Conservation (phyloP, 192 early-diverging fungal genomes). For the Coemansia sp. region DNA sequence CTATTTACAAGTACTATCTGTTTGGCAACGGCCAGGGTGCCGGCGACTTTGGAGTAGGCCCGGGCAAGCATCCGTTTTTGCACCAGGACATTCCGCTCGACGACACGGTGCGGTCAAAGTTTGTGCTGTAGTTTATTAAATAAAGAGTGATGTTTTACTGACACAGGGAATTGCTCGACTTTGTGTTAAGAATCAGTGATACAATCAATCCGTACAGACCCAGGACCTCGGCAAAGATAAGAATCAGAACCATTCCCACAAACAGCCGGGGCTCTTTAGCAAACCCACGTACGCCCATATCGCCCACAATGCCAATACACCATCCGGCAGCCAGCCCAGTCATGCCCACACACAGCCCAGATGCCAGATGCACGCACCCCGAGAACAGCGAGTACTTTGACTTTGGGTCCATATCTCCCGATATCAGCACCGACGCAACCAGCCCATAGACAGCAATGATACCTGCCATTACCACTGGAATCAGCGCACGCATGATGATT, state of each 20-base stretch:
- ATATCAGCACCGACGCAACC: conserved; percentile 90
- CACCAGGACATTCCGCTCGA: conserved; percentile 64
- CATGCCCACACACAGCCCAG: conserved; percentile 89
- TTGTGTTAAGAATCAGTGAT: conserved; percentile 96
- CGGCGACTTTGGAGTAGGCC: conserved; percentile 73
- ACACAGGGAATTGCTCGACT: conserved; percentile 59
- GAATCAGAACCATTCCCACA: conserved; percentile 92
- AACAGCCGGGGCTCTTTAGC: conserved; percentile 88
- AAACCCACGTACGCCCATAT: conserved; percentile 88
- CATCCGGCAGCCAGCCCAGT: conserved; percentile 92
- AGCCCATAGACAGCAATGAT: conserved; percentile 98
- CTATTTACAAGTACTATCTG: conserved; percentile 97
- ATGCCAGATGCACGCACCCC: conserved; percentile 89
- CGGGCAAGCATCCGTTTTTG: conserved; percentile 64
- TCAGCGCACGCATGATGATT: conserved; percentile 82
- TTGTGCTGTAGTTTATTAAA: conserved; percentile 29
- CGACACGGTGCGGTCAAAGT: conserved; percentile 41
- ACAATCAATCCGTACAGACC: conserved; percentile 97
- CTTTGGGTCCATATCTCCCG: conserved; percentile 57
- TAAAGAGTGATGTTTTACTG: conserved; percentile 11
- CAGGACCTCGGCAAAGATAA: conserved; percentile 99
- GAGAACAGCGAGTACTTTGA: conserved; percentile 51
- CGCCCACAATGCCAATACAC: conserved; percentile 95
- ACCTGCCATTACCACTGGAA: conserved; percentile 99
- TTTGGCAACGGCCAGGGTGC: conserved; percentile 87